Evolutionary conservation across 257 asterid genomes (phyloP).

Genomic region (Solanum gracilifrons): DNA sequence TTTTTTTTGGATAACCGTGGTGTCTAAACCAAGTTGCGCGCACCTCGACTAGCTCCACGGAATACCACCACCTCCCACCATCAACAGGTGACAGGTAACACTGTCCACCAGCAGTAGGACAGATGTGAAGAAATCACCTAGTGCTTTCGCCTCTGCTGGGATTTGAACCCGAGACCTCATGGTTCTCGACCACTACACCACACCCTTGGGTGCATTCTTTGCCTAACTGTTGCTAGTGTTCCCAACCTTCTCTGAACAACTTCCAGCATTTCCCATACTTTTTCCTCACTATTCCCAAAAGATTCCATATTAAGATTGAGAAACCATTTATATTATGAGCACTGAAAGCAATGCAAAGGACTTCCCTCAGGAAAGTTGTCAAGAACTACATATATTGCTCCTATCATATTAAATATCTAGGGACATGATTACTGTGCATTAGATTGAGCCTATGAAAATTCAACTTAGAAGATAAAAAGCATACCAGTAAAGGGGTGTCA

Average conservation of each 20-base stretch:
- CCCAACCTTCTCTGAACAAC: neutral
- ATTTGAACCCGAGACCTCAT: neutral
- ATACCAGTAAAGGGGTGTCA: slow-evolving; percentile 74
- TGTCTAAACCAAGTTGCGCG: neutral
- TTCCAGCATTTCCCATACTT: neutral
- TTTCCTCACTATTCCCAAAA: neutral
- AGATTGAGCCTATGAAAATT: neutral
- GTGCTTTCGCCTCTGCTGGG: neutral
- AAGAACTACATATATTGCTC: neutral
- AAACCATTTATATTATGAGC: neutral
- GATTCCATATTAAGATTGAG: neutral
- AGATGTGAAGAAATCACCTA: neutral
- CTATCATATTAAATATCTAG: neutral
- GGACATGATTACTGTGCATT: neutral
- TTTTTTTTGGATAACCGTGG: neutral
- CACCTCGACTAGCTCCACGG: neutral
- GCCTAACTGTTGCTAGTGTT: neutral
- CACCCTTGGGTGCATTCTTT: neutral
- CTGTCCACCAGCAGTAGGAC: neutral
- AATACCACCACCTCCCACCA: neutral
- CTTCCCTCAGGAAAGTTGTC: neutral
- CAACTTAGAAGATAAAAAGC: neutral
- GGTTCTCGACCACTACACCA: neutral
- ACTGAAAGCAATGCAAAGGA: neutral
- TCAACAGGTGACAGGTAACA: neutral